Base-by-base conservation (phyloP, 495 filamentous ascomycete species). In the Penicillium taxi region DNA sequence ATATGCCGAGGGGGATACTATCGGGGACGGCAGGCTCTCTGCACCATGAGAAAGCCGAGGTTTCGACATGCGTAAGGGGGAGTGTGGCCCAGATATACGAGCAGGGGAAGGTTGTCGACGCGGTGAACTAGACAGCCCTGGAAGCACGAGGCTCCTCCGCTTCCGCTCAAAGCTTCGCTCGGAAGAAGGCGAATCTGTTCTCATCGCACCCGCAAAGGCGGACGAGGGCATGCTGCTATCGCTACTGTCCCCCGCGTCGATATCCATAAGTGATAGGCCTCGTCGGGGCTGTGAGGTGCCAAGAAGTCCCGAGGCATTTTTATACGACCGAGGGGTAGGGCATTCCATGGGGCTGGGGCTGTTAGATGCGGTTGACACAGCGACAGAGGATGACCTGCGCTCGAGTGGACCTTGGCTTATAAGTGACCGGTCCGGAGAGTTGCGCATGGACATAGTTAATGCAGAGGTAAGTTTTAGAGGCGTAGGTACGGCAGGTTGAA, bases 271-370 rank as follows among this genome's bases (percentile, higher is more conserved):
- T 23, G 87, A 67, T 1, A 86, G 83, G 12, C 75, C 77, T 11
- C 85, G 73, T 19, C 86, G 81, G 14, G 57, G 74, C 50, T 64
- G 75, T 25, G 77, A 73, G 19, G 76, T 77, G n/a, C 75, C 72
- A 2, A 81, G 53, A 14, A 84, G 61, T 24, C 67, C 74, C 16
- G 78, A 68, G 26, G 72, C 71, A 37, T 84, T 86, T 23, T 77
- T 78, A 44, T 91, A 80, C 3, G 89, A 96, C 42, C 85, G 79
- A 9, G 91, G 91, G 15, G 91, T 98, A 14, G 84, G 84, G 34
- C 83, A 87, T 64, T 93, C 89, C 64, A 82, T 77, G 2, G 91
- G 91, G 49, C 93, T 98, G 2, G 91, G 91, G 49, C 93, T 98
- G 47, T 77, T 93, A 2, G 93, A 93, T 41, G 86, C 74, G 0